Evolutionary conservation across 2,329 filamentous ascomycete genomes (phyloP).

Genomic region (Orbilia brochopaga): DNA sequence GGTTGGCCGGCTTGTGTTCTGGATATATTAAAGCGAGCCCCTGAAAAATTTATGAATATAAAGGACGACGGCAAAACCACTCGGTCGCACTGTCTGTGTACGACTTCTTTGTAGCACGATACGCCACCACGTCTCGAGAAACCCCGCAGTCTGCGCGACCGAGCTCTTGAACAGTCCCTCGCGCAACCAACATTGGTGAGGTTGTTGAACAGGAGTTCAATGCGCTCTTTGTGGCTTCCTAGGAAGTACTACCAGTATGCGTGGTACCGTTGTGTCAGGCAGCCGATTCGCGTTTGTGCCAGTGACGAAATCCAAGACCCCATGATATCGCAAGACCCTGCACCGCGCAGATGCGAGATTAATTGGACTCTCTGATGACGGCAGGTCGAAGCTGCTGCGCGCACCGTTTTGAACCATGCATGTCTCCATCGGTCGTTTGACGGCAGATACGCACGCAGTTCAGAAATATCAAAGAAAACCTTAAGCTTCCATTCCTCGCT

Average conservation of each 20-base stretch:
- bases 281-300: not conserved
- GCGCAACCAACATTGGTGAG: not conserved
- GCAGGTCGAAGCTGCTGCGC: not conserved
- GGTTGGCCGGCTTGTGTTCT: slow-evolving; percentile 22
- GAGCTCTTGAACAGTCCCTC: not conserved
- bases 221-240: not conserved
- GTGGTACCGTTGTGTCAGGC: not conserved
- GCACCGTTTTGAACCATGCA: not conserved
- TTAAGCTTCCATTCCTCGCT: not conserved
- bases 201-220: not conserved
- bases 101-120: not conserved
- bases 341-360: not conserved
- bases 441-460: not conserved
- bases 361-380: not conserved
- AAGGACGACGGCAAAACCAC: not conserved
- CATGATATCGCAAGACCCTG: not conserved
- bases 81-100: slow-evolving; percentile 1
- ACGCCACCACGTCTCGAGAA: not conserved
- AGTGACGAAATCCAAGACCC: slow-evolving; percentile 3
- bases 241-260: not conserved
- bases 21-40: slow-evolving; percentile 31
- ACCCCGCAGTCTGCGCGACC: not conserved
- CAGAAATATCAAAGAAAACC: not conserved
- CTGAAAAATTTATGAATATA: not conserved
- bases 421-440: not conserved